A percentile compares a stretch with the other conserved stretches of the same genome.
These are phyloP conservation scores for Amanita jacksonii DNA, from an alignment of 768 basidiomycete genomes.

Conservation along the genomic window DNA sequence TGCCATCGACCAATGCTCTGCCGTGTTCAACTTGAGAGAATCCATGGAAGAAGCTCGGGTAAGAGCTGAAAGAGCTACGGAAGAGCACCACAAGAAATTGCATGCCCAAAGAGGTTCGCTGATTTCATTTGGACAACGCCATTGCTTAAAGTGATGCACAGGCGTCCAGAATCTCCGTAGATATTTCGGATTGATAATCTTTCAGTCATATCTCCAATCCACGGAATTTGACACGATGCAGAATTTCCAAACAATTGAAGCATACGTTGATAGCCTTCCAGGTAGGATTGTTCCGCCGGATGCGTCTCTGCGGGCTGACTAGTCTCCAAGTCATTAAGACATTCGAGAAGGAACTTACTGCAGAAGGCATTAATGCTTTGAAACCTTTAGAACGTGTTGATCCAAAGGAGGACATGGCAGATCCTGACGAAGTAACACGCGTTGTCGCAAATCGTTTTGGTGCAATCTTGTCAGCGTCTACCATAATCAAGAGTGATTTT, in stretches of 20 bases:
- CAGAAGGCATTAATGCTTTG: conserved; percentile 69
- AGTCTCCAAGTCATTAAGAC: conserved; percentile 73
- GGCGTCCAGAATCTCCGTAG: conserved; percentile 74
- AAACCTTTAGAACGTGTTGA: conserved; percentile 75
- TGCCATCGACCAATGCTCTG: conserved; percentile 78
- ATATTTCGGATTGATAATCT: conserved; percentile 80
- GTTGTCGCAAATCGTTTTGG: conserved; percentile 82
- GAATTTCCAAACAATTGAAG: conserved; percentile 68
- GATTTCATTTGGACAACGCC: neutral
- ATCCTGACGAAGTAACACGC: conserved; percentile 86
- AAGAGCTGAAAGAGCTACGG: conserved; percentile 68
- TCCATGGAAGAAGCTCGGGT: conserved; percentile 77
- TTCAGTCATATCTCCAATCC: conserved; percentile 84
- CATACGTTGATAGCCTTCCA: conserved; percentile 76
- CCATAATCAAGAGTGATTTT: conserved; percentile 93
- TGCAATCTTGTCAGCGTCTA: conserved; percentile 78
- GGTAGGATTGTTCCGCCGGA: conserved; percentile 33
- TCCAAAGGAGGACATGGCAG: conserved; percentile 55
- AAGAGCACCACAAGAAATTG: conserved; percentile 56
- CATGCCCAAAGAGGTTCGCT: conserved; percentile 63
- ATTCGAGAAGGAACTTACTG: conserved; percentile 81
- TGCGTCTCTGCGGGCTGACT: neutral
- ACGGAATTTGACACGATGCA: conserved; percentile 72
- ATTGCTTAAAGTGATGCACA: conserved; percentile 15
- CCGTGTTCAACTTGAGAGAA: conserved; percentile 79